Conservation (phyloP, 352 stramenopile species). For the Globisporangium spiculum region DNA sequence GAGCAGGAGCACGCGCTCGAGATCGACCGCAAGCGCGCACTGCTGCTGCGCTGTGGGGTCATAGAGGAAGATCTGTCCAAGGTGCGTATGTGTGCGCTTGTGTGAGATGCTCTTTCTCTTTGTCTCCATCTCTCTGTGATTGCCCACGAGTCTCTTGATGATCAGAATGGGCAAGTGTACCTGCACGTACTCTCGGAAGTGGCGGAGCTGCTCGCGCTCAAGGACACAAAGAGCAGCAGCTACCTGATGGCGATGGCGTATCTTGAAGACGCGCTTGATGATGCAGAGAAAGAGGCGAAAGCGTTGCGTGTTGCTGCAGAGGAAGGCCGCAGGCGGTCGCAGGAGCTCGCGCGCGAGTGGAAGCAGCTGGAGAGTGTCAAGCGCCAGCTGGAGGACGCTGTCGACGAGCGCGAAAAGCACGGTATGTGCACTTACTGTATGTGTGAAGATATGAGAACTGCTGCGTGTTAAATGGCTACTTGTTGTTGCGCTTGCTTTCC, state of each 20-base stretch:
- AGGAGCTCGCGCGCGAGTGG: conserved; percentile 28
- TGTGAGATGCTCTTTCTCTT: background rate
- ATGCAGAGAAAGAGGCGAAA: conserved; percentile 5
- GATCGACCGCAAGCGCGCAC: conserved; percentile 27
- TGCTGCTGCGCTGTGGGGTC: conserved; percentile 31
- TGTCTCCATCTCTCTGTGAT: background rate
- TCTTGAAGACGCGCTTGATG: conserved; percentile 25
- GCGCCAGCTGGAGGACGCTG: conserved; percentile 27
- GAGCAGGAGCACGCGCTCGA: conserved; percentile 33
- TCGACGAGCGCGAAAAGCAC: conserved; percentile 34
- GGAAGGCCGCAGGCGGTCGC: conserved; percentile 15
- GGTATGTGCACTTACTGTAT: conserved; percentile 13
- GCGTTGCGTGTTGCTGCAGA: conserved; percentile 12
- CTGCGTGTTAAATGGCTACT: background rate
- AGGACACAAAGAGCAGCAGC: conserved; percentile 35
- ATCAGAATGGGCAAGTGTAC: conserved; percentile 44
- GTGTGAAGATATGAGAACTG: too few relatives aligned
- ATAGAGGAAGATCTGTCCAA: conserved; percentile 45
- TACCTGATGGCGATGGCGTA: conserved; percentile 31
- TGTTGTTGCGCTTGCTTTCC: background rate
- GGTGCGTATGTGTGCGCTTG: conserved; percentile 13
- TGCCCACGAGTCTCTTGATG: background rate
- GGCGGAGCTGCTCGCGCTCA: conserved; percentile 36
- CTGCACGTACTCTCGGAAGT: conserved; percentile 45
- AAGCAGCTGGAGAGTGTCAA: conserved; percentile 27